Conservation (phyloP, 1,139 yeast genomes). For the Scheffersomyces segobiensis region DNA sequence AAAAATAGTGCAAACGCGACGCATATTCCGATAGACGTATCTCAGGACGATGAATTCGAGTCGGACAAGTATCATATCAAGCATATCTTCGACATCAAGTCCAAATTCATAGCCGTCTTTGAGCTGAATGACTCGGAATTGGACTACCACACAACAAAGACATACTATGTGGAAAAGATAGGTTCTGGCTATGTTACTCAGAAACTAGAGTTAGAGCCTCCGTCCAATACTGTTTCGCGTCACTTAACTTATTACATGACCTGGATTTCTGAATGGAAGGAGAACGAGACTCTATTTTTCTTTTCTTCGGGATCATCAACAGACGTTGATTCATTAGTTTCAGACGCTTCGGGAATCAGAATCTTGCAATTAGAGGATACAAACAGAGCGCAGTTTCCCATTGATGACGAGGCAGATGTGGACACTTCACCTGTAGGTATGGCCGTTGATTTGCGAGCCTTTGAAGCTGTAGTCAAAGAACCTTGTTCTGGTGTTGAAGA, state of each 20-base stretch:
- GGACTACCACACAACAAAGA: constrained; percentile 20
- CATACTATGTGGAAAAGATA: constrained; percentile 14
- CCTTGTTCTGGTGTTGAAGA: constrained; percentile 62
- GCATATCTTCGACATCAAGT: not conserved
- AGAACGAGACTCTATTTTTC: not conserved
- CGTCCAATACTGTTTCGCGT: not conserved
- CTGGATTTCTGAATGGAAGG: not conserved
- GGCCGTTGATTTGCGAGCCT: constrained; percentile 55
- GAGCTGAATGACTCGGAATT: constrained; percentile 19
- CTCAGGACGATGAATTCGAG: not conserved
- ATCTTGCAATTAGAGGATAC: constrained; percentile 60
- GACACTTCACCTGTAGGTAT: constrained; percentile 75
- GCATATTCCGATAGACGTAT: not conserved
- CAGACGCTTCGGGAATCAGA: not conserved
- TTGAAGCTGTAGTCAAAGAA: constrained; percentile 36
- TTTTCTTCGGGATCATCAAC: not conserved
- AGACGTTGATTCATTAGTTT: not conserved
- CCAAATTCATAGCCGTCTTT: constrained; percentile 23
- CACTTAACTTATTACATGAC: not conserved
- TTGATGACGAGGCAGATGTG: constrained; percentile 60
- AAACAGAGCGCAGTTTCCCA: constrained; percentile 70
- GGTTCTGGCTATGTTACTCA: constrained; percentile 10
- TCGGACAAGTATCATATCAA: not conserved
- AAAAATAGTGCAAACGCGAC: not conserved
- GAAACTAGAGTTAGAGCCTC: constrained; percentile 12